Base-by-base conservation (phyloP, 768 basidiomycete species). In the Phlebiopsis gigantea region DNA sequence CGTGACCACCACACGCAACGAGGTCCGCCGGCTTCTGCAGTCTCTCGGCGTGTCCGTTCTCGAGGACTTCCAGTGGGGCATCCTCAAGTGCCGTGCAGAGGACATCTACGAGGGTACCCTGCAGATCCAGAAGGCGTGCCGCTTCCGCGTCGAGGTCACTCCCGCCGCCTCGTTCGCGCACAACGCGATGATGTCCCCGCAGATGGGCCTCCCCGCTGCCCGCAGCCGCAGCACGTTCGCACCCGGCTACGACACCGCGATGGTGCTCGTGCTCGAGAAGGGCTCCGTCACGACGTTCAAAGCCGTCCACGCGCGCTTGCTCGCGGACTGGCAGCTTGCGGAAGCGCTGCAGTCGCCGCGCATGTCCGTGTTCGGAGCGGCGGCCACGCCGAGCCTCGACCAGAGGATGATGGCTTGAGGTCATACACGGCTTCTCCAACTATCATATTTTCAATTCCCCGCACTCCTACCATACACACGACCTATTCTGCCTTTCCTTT, bases 241-340 rank as follows among this genome's bases (percentile, higher is more conserved):
- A 46, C 70, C 63, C 49, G 69, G 65, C n/a, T 81, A 76, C 61
- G 68, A 75, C 55, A 89, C 88, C 43, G 83, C 83, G 43, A 80
- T 95, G 59, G 83, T 85, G 54, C 73, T 98, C 63, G 79, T 90
- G 22, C 85, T 90, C 61, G 94, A 97, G 76, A 97, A 93, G 71
- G 95, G 95, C 24, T 90, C 93, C 5, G 79, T 88, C 66, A 87
- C 91, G 54, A 86, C 89, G 46, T 96, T 97, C 75, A 87, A 85
- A 69, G 73, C 78, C 5, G 76, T 93, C 10, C 90, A 87, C 76
- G 81, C 81, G 65, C 79, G 81, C 61, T 69, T 95, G 62, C 81
- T 85, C 65, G 82, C 84, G 41, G 79, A 83, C 60, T 93, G 91
- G 82, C 74, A 72, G 31, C 62, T 79, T 59, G 39, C 28, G 21